A percentile compares a stretch with the other conserved stretches of the same genome.
Conservation (phyloP, 148 eudicot species). For the Polygonum maritimum region DNA sequence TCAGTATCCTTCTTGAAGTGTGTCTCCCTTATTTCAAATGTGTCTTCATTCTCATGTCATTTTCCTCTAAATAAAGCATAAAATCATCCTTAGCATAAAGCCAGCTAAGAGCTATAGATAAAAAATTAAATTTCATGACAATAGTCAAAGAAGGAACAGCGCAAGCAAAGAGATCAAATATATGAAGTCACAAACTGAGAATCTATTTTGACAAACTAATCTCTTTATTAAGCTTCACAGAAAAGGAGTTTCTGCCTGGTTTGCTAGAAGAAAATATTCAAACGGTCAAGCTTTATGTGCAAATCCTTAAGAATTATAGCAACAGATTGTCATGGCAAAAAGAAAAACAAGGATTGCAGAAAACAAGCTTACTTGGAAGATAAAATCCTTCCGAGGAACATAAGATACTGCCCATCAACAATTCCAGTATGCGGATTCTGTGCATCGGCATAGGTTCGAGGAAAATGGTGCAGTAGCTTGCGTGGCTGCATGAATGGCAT, state of each 20-base stretch:
- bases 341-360: background rate
- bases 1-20: background rate
- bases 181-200: background rate
- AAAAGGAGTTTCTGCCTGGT: background rate
- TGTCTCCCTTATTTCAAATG: background rate
- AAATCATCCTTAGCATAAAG: background rate
- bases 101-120: background rate
- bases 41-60: background rate
- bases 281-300: background rate
- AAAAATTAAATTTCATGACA: background rate
- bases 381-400: constrained; percentile 71
- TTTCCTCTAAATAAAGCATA: background rate
- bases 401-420: constrained; percentile 86
- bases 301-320: background rate
- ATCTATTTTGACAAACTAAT: background rate
- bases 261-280: background rate
- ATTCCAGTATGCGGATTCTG: constrained; percentile 76
- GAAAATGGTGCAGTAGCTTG: constrained; percentile 88
- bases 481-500: constrained; percentile 54
- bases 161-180: background rate
- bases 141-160: background rate
- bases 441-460: constrained; percentile 92
- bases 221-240: background rate
- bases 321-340: background rate
- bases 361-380: constrained; percentile 55